Conservation (phyloP, 345 rosid species). For the Limnanthes douglasii region DNA sequence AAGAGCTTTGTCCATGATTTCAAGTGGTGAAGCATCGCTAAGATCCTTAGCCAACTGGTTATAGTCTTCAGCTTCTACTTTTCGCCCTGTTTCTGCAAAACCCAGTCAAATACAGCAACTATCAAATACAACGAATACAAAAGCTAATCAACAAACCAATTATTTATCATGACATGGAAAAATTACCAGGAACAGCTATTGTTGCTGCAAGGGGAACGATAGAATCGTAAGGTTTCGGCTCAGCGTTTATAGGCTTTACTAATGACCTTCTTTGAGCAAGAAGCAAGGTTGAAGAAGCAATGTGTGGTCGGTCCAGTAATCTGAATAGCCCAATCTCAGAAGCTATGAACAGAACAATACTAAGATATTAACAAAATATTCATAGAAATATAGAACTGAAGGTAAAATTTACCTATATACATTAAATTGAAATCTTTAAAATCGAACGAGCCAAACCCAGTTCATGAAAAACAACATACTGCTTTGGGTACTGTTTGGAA, state of each 20-base stretch:
- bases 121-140: neutral
- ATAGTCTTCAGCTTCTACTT: slow-evolving; percentile 39
- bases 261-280: slow-evolving; percentile 23
- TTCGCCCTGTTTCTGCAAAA: slow-evolving; percentile 45
- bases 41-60: slow-evolving; percentile 47
- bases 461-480: no score
- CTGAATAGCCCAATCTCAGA: slow-evolving; percentile 42
- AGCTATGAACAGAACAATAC: slow-evolving; percentile 20
- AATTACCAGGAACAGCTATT: slow-evolving; percentile 45
- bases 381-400: neutral
- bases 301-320: slow-evolving; percentile 24
- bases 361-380: neutral
- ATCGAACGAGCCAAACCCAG: neutral
- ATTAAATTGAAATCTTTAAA: neutral
- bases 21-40: slow-evolving; percentile 66
- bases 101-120: neutral
- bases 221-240: slow-evolving; percentile 30
- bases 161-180: neutral
- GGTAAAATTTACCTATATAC: neutral
- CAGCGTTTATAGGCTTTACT: slow-evolving; percentile 28
- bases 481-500: neutral
- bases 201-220: slow-evolving; percentile 40
- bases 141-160: neutral
- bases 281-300: slow-evolving; percentile 13
- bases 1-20: slow-evolving; percentile 80